Evolutionary conservation across 306 rosid genomes (phyloP).

Genomic region (Argentina anserina): DNA sequence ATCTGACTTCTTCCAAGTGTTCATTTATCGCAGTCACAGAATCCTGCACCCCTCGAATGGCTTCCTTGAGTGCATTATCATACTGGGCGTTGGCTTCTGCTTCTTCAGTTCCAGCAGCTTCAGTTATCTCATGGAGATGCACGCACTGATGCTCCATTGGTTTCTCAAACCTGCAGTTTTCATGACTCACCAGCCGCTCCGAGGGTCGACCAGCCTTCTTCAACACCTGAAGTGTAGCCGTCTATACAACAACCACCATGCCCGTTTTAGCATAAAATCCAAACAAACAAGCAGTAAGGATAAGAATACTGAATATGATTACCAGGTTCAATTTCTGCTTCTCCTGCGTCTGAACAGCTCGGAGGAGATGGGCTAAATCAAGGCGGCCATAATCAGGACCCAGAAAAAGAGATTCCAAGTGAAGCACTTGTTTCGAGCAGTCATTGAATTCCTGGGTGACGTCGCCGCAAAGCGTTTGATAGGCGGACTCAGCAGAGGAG

Average conservation of each 20-base stretch:
- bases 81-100: slow-evolving; percentile 87
- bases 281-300: no score
- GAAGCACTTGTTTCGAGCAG: slow-evolving; percentile 77
- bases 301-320: no score
- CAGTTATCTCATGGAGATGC: slow-evolving; percentile 77
- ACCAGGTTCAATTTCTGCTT: slow-evolving; percentile 79
- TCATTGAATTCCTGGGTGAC: slow-evolving; percentile 73
- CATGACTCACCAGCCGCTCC: slow-evolving; percentile 75
- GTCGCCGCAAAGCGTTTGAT: slow-evolving; percentile 75
- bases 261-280: slow-evolving; percentile 7
- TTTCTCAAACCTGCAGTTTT: slow-evolving; percentile 63
- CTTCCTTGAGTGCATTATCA: slow-evolving; percentile 85
- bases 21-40: slow-evolving; percentile 76
- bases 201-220: slow-evolving; percentile 88
- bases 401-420: slow-evolving; percentile 56
- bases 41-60: slow-evolving; percentile 85
- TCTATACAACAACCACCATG: slow-evolving; percentile 40
- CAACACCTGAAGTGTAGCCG: slow-evolving; percentile 74
- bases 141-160: slow-evolving; percentile 70
- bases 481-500: slow-evolving; percentile 46
- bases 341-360: slow-evolving; percentile 86
- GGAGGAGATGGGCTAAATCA: slow-evolving; percentile 80
- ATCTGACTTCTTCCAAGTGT: slow-evolving; percentile 87
- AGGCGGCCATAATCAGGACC: slow-evolving; percentile 48
- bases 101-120: slow-evolving; percentile 82